Evolutionary conservation across 352 stramenopile species (phyloP).

Genomic region (Discostella stelligera): DNA sequence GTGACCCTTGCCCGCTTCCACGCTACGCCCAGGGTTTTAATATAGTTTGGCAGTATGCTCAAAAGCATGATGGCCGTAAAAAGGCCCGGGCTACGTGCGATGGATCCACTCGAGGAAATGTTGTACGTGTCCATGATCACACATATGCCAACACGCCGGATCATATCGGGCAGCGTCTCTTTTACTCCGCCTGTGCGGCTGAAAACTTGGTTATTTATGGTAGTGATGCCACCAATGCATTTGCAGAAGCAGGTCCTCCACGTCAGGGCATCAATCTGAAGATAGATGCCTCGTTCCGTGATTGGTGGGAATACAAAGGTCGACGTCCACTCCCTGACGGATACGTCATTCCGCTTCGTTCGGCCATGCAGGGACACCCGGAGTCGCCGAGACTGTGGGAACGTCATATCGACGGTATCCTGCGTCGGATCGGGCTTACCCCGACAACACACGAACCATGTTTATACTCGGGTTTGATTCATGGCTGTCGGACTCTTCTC

Average conservation of each 20-base stretch:
- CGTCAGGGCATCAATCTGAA: slow-evolving; percentile 29
- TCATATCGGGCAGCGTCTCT: too few relatives aligned
- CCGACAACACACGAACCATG: slow-evolving; percentile 38
- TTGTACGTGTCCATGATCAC: slow-evolving; percentile 4
- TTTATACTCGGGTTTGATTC: background rate
- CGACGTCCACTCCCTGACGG: slow-evolving; percentile 15
- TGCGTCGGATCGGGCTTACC: slow-evolving; percentile 19
- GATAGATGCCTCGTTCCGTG: slow-evolving; percentile 20
- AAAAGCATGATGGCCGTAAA: slow-evolving; percentile 3
- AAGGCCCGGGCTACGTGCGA: too few relatives aligned
- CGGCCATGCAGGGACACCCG: slow-evolving; percentile 50
- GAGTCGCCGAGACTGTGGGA: slow-evolving; percentile 49
- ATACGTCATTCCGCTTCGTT: slow-evolving; percentile 27
- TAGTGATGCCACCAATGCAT: slow-evolving; percentile 35
- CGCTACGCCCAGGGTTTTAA: slow-evolving; percentile 13
- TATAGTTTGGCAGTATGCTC: slow-evolving; percentile 18
- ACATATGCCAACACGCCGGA: too few relatives aligned
- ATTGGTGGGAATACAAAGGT: slow-evolving; percentile 31
- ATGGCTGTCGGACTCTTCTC: slow-evolving; percentile 19
- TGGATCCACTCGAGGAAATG: slow-evolving; percentile 8
- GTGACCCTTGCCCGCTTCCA: slow-evolving; percentile 9
- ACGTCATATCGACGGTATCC: slow-evolving; percentile 30
- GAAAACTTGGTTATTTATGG: slow-evolving; percentile 13
- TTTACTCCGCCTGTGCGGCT: too few relatives aligned
- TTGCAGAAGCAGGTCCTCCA: slow-evolving; percentile 29